Evolutionary conservation across 805 yeast species (phyloP).

Genomic region (Phaffomyces opuntiae): DNA sequence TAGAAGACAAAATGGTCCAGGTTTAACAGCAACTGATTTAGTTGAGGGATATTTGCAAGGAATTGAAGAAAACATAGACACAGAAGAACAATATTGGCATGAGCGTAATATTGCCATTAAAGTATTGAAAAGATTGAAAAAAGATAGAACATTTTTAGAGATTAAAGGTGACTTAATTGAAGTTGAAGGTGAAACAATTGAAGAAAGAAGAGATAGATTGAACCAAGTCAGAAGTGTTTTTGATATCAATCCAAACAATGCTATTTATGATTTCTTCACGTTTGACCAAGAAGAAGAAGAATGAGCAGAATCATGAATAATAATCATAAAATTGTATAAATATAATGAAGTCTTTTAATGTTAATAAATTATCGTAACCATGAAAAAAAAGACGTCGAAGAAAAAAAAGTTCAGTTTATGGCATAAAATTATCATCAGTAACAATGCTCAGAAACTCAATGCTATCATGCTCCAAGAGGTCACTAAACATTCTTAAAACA

Average conservation of each 20-base stretch:
- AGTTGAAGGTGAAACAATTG: slow-evolving; percentile 17
- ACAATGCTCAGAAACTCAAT: neutral
- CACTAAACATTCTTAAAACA: neutral
- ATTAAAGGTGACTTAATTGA: slow-evolving; percentile 36
- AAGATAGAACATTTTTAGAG: slow-evolving; percentile 76
- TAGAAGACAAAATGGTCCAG: slow-evolving; percentile 45
- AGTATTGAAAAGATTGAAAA: slow-evolving; percentile 75
- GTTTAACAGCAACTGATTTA: slow-evolving; percentile 60
- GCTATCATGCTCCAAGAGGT: neutral
- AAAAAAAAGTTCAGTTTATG: neutral
- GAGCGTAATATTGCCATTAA: slow-evolving; percentile 70
- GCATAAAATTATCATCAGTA: too few relatives aligned
- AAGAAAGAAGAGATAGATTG: slow-evolving; percentile 20
- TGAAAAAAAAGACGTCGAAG: neutral
- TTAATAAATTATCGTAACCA: neutral
- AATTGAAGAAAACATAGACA: slow-evolving; percentile 60
- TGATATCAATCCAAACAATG: slow-evolving; percentile 71
- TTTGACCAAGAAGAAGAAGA: slow-evolving; percentile 12
- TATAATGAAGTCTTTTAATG: neutral
- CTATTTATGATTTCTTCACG: slow-evolving; percentile 48
- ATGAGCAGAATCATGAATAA: neutral
- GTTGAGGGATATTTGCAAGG: slow-evolving; percentile 77
- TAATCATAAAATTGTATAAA: neutral
- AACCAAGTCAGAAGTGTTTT: slow-evolving; percentile 24
- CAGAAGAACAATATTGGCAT: slow-evolving; percentile 62